Evolutionary conservation across 78 protist species (phyloP).

Genomic region (Creolimax fragrantissima): DNA sequence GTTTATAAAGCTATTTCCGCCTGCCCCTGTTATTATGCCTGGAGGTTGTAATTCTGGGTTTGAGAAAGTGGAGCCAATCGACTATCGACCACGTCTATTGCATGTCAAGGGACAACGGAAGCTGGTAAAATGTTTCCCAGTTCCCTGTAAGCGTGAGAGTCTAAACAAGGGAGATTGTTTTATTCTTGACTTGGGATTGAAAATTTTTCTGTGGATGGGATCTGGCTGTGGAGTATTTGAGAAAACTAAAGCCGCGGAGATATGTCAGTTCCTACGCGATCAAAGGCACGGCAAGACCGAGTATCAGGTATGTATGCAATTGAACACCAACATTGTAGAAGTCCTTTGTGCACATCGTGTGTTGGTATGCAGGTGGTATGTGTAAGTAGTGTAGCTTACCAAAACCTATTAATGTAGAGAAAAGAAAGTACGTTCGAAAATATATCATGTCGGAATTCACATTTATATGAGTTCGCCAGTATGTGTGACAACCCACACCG

Average conservation of each 20-base stretch:
- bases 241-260: conserved; percentile 34
- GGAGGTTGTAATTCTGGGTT: conserved; percentile 37
- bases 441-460: no score
- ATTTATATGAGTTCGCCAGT: no score
- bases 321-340: conserved; percentile 9
- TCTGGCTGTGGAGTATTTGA: conserved; percentile 1
- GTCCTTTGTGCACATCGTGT: no score
- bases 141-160: neutral
- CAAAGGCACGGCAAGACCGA: conserved; percentile 37
- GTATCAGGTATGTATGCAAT: conserved; percentile 12
- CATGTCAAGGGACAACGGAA: conserved; percentile 24
- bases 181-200: conserved; percentile 28
- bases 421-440: no score
- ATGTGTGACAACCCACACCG: no score
- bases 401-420: no score
- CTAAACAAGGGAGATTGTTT: conserved; percentile 48
- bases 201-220: conserved; percentile 27
- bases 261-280: conserved; percentile 10
- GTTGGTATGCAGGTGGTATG: no score
- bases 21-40: neutral
- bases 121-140: neutral
- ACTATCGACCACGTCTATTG: conserved; percentile 24
- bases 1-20: neutral
- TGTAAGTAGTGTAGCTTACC: no score
- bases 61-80: neutral